Evolutionary conservation across 2,329 filamentous ascomycete species (phyloP).

Genomic region (Xylaria sp.): DNA sequence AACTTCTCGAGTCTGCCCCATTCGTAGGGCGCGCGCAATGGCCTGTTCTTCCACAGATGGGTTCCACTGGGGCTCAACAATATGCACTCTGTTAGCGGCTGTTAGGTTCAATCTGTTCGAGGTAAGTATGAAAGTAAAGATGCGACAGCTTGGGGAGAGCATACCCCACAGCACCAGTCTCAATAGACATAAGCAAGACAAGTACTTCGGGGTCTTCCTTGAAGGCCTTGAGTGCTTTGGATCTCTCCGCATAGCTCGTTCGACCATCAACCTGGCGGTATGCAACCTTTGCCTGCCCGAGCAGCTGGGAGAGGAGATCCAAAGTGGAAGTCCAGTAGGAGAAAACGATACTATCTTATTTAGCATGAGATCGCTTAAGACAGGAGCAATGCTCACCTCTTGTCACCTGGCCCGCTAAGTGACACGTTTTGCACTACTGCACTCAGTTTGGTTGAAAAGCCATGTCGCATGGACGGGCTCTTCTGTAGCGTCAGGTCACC

Average conservation of each 20-base stretch:
- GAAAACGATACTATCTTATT: slow-evolving; percentile 31
- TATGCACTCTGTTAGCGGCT: slow-evolving; percentile 47
- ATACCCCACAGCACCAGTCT: slow-evolving; percentile 49
- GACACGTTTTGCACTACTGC: slow-evolving; percentile 28
- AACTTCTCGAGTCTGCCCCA: slow-evolving; percentile 43
- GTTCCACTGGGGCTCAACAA: slow-evolving; percentile 52
- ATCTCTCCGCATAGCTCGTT: not conserved
- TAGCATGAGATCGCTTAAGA: not conserved
- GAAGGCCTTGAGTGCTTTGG: slow-evolving; percentile 30
- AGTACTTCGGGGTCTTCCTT: slow-evolving; percentile 31
- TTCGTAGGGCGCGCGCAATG: slow-evolving; percentile 47
- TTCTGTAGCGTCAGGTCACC: not conserved
- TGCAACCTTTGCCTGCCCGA: not conserved
- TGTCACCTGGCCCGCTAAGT: not conserved
- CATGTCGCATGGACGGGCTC: no score
- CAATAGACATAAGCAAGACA: slow-evolving; percentile 50
- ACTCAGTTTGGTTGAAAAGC: slow-evolving; percentile 13
- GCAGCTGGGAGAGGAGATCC: slow-evolving; percentile 18
- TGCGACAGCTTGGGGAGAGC: not conserved
- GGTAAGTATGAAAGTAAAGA: not conserved
- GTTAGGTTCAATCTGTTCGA: slow-evolving; percentile 43
- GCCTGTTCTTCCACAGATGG: slow-evolving; percentile 51
- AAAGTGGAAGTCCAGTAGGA: slow-evolving; percentile 36
- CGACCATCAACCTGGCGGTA: slow-evolving; percentile 18
- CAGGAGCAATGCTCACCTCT: not conserved